phyloP scores from a whole-genome alignment of 768 basidiomycete species.

The Tulasnella sp. region DNA sequence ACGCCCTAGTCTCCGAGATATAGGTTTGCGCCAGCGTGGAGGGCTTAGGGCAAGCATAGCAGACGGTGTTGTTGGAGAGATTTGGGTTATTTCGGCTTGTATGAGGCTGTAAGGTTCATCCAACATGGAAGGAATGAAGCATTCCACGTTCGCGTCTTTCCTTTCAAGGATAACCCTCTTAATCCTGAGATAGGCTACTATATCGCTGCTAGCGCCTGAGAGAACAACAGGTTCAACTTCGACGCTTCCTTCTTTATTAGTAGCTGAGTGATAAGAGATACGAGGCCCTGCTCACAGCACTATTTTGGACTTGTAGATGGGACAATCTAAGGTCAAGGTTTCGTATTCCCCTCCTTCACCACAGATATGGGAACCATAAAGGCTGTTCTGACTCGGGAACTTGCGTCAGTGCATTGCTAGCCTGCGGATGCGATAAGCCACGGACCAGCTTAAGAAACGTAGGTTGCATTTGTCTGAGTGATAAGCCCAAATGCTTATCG shows the following conservation, averaged over 20 bases:
- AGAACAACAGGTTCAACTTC: slow-evolving; percentile 63
- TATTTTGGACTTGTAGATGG: slow-evolving; percentile 71
- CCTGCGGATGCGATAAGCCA: too few species aligned
- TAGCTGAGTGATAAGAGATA: background rate
- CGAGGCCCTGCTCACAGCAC: slow-evolving; percentile 38
- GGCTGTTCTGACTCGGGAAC: slow-evolving; percentile 52
- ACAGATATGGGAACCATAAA: slow-evolving; percentile 86
- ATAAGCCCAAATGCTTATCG: slow-evolving; percentile 62
- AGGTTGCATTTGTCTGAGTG: slow-evolving; percentile 58
- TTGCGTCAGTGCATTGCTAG: too few species aligned
- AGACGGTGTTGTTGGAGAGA: background rate
- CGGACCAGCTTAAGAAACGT: slow-evolving; percentile 58
- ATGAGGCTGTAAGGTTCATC: background rate
- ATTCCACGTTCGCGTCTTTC: slow-evolving; percentile 31
- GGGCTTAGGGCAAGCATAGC: background rate
- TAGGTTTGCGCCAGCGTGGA: background rate
- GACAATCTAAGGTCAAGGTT: slow-evolving; percentile 79
- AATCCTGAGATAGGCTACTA: slow-evolving; percentile 82
- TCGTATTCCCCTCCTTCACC: slow-evolving; percentile 99
- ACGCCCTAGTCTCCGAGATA: slow-evolving; percentile 26
- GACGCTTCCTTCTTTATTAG: slow-evolving; percentile 34
- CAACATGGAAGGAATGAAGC: background rate
- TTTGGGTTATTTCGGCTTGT: background rate
- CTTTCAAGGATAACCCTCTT: slow-evolving; percentile 49
- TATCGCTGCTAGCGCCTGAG: slow-evolving; percentile 70